phyloP scores from a whole-genome alignment of 2,329 filamentous ascomycete species.

The Ceratocystiopsis sp. region DNA sequence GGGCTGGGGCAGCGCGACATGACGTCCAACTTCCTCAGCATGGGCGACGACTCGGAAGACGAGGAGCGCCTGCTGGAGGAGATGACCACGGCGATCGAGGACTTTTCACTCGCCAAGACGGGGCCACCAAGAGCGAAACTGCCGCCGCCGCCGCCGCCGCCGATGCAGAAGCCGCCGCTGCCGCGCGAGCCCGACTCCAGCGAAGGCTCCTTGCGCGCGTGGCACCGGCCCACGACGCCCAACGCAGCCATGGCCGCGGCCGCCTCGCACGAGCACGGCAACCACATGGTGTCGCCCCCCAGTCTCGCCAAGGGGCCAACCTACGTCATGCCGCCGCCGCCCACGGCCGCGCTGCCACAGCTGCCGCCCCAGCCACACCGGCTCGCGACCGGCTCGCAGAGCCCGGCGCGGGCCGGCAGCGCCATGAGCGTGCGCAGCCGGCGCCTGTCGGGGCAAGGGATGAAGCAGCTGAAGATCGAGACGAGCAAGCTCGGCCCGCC shows the following conservation, averaged over 20 bases:
- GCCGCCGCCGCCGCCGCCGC: conserved; percentile 31
- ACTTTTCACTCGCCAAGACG: conserved; percentile 59
- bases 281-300: conserved; percentile 9
- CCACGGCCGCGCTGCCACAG: conserved; percentile 29
- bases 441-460: conserved; percentile 63
- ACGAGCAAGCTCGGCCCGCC: conserved; percentile 31
- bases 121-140: conserved; percentile 15
- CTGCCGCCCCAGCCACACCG: conserved; percentile 23
- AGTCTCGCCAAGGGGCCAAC: conserved; percentile 13
- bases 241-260: too few relatives aligned
- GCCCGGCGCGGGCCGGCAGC: conserved; percentile 6
- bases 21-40: conserved; percentile 32
- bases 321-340: conserved; percentile 26
- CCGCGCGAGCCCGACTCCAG: conserved; percentile 73
- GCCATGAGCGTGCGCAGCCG: conserved; percentile 49
- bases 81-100: conserved; percentile 67
- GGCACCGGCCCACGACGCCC: conserved; percentile 29
- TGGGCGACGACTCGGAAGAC: conserved; percentile 46
- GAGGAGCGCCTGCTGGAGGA: conserved; percentile 72
- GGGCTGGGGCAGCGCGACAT: conserved; percentile 24
- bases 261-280: too few relatives aligned
- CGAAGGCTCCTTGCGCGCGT: conserved; percentile 58
- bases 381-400: conserved; percentile 15
- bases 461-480: conserved; percentile 78
- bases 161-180: too few relatives aligned